Conservation (phyloP, 2,329 filamentous ascomycete species). For the Sporothrix humicola region DNA sequence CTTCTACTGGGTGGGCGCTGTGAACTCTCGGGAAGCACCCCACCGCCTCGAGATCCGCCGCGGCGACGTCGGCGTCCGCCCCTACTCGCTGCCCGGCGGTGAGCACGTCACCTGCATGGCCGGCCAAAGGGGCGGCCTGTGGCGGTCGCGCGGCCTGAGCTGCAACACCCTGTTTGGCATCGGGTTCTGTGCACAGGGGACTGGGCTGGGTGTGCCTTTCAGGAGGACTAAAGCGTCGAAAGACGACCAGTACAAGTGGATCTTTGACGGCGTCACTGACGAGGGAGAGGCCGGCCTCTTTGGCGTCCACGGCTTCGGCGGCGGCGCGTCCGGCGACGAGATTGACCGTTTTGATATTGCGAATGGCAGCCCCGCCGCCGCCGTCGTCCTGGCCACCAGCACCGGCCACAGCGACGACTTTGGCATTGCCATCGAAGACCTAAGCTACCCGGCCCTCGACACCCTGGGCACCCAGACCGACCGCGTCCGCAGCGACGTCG, state of each 20-base stretch:
- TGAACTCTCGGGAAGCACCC: too few relatives aligned
- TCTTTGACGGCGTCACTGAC: slow-evolving; percentile 33
- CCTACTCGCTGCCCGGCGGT: neutral
- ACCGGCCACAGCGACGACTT: slow-evolving; percentile 39
- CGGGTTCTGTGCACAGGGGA: slow-evolving; percentile 43
- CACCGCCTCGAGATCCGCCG: slow-evolving; percentile 38
- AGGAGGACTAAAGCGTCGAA: slow-evolving; percentile 29
- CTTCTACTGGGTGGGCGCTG: slow-evolving; percentile 47
- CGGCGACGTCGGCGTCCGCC: slow-evolving; percentile 4
- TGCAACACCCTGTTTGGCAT: slow-evolving; percentile 45
- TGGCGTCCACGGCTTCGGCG: slow-evolving; percentile 42
- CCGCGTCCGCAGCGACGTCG: slow-evolving; percentile 40
- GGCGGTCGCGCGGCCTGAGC: slow-evolving; percentile 45
- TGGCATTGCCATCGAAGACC: slow-evolving; percentile 39
- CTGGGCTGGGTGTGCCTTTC: slow-evolving; percentile 41
- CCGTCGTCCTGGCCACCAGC: slow-evolving; percentile 42
- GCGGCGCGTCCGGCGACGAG: slow-evolving; percentile 46
- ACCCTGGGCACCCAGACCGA: slow-evolving; percentile 39
- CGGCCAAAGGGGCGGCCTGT: slow-evolving; percentile 43
- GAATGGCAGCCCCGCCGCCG: slow-evolving; percentile 43
- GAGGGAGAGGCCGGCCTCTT: slow-evolving; percentile 32
- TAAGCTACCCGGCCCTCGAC: slow-evolving; percentile 38
- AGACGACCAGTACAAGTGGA: slow-evolving; percentile 32
- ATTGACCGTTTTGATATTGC: slow-evolving; percentile 45
- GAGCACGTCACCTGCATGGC: slow-evolving; percentile 20